Evolutionary conservation across 768 basidiomycete species (phyloP).

Genomic region (Leccinum subgranulosum): DNA sequence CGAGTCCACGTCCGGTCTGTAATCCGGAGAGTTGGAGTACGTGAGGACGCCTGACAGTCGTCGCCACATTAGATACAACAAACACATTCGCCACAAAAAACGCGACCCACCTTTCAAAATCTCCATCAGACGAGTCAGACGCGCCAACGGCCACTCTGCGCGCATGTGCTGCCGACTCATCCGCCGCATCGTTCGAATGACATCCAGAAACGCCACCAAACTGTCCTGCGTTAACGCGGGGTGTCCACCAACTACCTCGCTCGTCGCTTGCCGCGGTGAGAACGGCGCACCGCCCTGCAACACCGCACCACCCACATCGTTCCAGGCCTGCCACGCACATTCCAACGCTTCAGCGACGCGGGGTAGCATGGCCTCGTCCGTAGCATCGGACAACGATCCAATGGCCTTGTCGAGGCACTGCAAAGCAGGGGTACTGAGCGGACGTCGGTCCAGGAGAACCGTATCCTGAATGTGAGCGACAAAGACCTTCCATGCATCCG

Average conservation of each 20-base stretch:
- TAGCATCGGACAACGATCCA: constrained; percentile 46
- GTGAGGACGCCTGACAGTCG: constrained; percentile 68
- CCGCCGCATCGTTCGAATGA: constrained; percentile 57
- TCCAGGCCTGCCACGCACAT: constrained; percentile 68
- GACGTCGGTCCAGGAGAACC: constrained; percentile 63
- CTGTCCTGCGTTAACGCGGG: constrained; percentile 61
- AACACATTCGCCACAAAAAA: neutral
- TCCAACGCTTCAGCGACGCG: constrained; percentile 50
- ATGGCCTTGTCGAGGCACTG: constrained; percentile 80
- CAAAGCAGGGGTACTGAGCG: constrained; percentile 79
- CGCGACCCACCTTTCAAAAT: constrained; percentile 65
- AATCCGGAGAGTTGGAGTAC: constrained; percentile 80
- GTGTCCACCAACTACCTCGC: constrained; percentile 6
- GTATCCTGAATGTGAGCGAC: constrained; percentile 68
- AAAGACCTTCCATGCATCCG: constrained; percentile 71
- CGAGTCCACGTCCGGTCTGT: constrained; percentile 81
- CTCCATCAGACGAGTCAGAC: constrained; percentile 64
- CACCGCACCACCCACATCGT: constrained; percentile 58
- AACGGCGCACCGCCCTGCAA: constrained; percentile 27
- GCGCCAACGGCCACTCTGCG: constrained; percentile 63
- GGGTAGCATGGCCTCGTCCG: constrained; percentile 29
- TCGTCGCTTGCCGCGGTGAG: constrained; percentile 4
- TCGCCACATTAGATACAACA: neutral
- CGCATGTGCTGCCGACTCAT: constrained; percentile 44
- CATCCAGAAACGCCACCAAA: constrained; percentile 75